Percentiles rank a stretch among this genome's conserved stretches.
Evolutionary conservation across 140 eudicot species (phyloP).

Genomic region (Flaveria floridana): DNA sequence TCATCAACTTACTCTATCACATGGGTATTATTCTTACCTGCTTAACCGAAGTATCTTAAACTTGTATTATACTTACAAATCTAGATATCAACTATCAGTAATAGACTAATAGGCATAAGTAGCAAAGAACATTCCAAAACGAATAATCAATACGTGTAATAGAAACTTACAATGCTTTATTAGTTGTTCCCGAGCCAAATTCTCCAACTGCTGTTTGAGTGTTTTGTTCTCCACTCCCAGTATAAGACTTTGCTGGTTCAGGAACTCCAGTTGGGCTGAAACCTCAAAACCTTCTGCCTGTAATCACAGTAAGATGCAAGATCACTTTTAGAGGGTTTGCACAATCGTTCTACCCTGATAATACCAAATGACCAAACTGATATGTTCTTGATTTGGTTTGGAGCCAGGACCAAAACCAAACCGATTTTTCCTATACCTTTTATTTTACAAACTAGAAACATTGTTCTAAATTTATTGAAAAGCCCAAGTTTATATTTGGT

Average conservation of each 20-base stretch:
- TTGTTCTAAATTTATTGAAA: neutral
- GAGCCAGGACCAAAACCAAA: neutral
- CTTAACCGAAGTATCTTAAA: neutral
- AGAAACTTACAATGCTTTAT: conserved; percentile 58
- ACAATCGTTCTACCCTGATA: too few species aligned
- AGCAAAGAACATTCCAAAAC: conserved; percentile 22
- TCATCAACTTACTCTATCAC: neutral
- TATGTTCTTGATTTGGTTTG: neutral
- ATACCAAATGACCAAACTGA: too few species aligned
- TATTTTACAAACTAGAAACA: neutral
- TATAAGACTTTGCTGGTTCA: conserved; percentile 71
- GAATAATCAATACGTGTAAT: conserved; percentile 12
- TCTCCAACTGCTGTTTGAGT: conserved; percentile 70
- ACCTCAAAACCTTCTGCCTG: conserved; percentile 73
- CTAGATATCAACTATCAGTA: neutral
- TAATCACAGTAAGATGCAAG: conserved; percentile 13
- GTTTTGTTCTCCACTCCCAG: conserved; percentile 79
- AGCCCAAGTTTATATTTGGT: neutral
- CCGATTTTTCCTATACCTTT: neutral
- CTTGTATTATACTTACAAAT: neutral
- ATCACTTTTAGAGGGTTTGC: neutral
- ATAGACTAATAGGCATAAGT: conserved; percentile 6
- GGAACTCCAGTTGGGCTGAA: conserved; percentile 69
- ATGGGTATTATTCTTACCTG: neutral
- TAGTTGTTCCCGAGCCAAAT: conserved; percentile 70